A percentile compares a stretch with the other conserved stretches of the same genome.
Evolutionary conservation across 2,329 filamentous ascomycete genomes (phyloP).

Genomic region (Aureobasidium sp.): DNA sequence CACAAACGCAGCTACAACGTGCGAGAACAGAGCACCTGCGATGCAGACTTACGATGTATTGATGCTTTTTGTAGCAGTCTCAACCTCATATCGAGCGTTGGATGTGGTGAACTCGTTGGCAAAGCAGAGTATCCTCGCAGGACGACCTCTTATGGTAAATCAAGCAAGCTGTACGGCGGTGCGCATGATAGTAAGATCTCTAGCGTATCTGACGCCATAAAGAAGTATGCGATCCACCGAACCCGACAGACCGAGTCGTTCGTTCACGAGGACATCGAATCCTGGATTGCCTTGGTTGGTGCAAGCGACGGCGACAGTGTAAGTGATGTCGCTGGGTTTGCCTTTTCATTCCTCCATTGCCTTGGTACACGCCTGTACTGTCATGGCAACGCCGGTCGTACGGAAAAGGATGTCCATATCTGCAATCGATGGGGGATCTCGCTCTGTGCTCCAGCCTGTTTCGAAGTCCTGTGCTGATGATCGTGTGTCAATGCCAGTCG

Average conservation of each 20-base stretch:
- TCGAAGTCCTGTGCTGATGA: neutral
- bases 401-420: neutral
- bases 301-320: slow-evolving; percentile 31
- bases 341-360: neutral
- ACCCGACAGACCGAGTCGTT: slow-evolving; percentile 23
- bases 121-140: slow-evolving; percentile 56
- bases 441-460: neutral
- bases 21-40: slow-evolving; percentile 59
- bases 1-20: slow-evolving; percentile 57
- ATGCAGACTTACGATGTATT: slow-evolving; percentile 56
- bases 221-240: slow-evolving; percentile 28
- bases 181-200: slow-evolving; percentile 25
- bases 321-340: slow-evolving; percentile 24
- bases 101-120: slow-evolving; percentile 48
- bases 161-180: slow-evolving; percentile 55
- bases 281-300: slow-evolving; percentile 32
- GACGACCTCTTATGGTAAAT: slow-evolving; percentile 48
- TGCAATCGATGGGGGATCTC: neutral
- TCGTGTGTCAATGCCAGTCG: neutral
- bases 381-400: neutral
- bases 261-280: slow-evolving; percentile 30
- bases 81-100: slow-evolving; percentile 54
- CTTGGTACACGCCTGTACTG: neutral
- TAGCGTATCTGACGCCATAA: slow-evolving; percentile 32
- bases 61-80: slow-evolving; percentile 31